Evolutionary conservation across 202 grass and related monocot genomes (phyloP).

Genomic region (Setaria italica): DNA sequence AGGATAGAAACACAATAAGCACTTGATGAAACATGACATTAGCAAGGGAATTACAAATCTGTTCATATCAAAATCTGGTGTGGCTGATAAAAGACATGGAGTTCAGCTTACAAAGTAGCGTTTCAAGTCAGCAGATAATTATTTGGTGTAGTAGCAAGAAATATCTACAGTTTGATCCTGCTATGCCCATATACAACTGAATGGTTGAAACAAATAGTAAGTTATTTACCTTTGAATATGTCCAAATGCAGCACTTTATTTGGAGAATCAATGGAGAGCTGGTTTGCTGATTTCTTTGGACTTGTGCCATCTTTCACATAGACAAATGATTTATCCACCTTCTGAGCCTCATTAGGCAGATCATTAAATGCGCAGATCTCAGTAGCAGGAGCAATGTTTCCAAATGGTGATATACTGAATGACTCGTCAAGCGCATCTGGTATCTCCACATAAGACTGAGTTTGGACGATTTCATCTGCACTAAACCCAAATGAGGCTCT

Average conservation of each 20-base stretch:
- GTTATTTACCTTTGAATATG: slow-evolving; percentile 61
- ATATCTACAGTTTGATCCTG: slow-evolving; percentile 17
- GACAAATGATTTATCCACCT: slow-evolving; percentile 53
- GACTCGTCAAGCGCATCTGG: slow-evolving; percentile 82
- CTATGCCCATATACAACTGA: neutral
- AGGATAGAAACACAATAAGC: slow-evolving; percentile 31
- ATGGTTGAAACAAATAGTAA: neutral
- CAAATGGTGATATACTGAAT: slow-evolving; percentile 92
- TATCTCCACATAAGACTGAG: slow-evolving; percentile 71
- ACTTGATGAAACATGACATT: slow-evolving; percentile 13
- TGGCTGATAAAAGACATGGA: slow-evolving; percentile 13
- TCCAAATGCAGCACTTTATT: slow-evolving; percentile 51
- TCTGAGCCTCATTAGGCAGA: slow-evolving; percentile 47
- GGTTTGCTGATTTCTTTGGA: slow-evolving; percentile 55
- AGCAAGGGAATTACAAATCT: neutral
- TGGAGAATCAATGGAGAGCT: slow-evolving; percentile 50
- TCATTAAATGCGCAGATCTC: slow-evolving; percentile 54
- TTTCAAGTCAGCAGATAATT: neutral
- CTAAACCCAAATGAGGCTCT: slow-evolving; percentile 99
- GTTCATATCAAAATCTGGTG: slow-evolving; percentile 27
- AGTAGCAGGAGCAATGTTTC: slow-evolving; percentile 56
- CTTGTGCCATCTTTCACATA: slow-evolving; percentile 48
- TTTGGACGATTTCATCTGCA: slow-evolving; percentile 88
- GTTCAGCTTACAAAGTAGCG: slow-evolving; percentile 3
- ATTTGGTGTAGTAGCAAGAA: neutral